A percentile compares a stretch with the other conserved stretches of the same genome.
Evolutionary conservation across 2,329 filamentous ascomycete species (phyloP).

Genomic region (Phialophora chinensis): DNA sequence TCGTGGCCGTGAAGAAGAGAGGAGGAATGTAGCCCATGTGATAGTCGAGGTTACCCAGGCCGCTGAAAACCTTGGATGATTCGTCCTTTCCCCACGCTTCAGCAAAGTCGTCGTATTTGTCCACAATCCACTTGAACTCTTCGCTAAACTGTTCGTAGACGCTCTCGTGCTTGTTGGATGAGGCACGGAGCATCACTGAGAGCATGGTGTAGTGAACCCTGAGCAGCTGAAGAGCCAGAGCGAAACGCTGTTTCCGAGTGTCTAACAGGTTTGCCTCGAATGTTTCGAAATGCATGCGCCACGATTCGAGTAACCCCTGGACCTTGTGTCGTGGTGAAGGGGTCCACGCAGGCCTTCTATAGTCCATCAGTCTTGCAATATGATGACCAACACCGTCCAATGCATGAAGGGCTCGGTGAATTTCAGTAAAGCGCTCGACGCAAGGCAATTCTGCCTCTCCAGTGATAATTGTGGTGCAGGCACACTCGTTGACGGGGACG

Average conservation of each 20-base stretch:
- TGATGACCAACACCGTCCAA: slow-evolving; percentile 30
- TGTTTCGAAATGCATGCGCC: slow-evolving; percentile 24
- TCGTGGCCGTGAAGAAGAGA: slow-evolving; percentile 35
- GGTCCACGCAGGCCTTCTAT: slow-evolving; percentile 7
- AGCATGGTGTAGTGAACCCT: slow-evolving; percentile 31
- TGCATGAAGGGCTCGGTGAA: slow-evolving; percentile 26
- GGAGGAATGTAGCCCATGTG: slow-evolving; percentile 34
- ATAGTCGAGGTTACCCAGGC: slow-evolving; percentile 24
- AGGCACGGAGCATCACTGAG: slow-evolving; percentile 27
- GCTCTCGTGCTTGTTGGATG: slow-evolving; percentile 19
- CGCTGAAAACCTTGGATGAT: slow-evolving; percentile 17
- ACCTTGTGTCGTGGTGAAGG: slow-evolving; percentile 18
- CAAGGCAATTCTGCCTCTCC: slow-evolving; percentile 21
- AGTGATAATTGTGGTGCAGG: slow-evolving; percentile 18
- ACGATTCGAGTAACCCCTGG: slow-evolving; percentile 24
- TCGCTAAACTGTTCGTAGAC: slow-evolving; percentile 25
- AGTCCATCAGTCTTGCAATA: slow-evolving; percentile 29
- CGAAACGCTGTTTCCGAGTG: slow-evolving; percentile 11
- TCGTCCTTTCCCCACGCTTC: slow-evolving; percentile 17
- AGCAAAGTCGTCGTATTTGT: slow-evolving; percentile 25
- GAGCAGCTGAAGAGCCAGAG: slow-evolving; percentile 17
- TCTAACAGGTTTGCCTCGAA: slow-evolving; percentile 19
- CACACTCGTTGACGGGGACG: slow-evolving; percentile 16
- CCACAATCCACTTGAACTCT: slow-evolving; percentile 31
- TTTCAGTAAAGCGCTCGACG: slow-evolving; percentile 20